Evolutionary conservation across 208 protist genomes (phyloP).

Genomic region (Leishmania lainsoni): DNA sequence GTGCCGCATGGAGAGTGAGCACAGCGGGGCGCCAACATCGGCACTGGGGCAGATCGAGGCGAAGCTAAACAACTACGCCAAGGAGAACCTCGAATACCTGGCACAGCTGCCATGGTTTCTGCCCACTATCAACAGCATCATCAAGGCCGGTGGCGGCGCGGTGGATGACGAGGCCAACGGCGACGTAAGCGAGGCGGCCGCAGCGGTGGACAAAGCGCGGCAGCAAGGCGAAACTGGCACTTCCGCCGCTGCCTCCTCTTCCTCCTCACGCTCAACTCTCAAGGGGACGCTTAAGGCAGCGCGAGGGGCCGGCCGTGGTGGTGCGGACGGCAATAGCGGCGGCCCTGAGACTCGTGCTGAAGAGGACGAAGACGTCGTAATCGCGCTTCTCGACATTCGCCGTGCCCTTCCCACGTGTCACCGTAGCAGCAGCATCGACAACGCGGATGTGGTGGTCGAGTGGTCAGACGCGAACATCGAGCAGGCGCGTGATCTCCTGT

Average conservation of each 20-base stretch:
- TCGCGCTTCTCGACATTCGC: conserved; percentile 72
- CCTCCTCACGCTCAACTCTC: conserved; percentile 21
- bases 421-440: background rate
- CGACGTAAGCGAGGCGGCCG: background rate
- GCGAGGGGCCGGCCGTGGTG: conserved; percentile 16
- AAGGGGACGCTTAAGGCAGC: conserved; percentile 28
- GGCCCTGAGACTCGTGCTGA: conserved; percentile 7
- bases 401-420: conserved; percentile 52
- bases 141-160: conserved; percentile 31
- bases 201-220: background rate
- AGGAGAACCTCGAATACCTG: conserved; percentile 71
- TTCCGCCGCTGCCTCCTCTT: conserved; percentile 20
- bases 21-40: conserved; percentile 29
- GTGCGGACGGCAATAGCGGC: background rate
- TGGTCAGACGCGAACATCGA: conserved; percentile 54
- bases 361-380: conserved; percentile 76
- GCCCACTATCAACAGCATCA: conserved; percentile 47
- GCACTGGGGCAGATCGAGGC: conserved; percentile 39
- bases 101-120: conserved; percentile 78
- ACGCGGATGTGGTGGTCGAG: conserved; percentile 15
- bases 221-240: background rate
- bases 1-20: conserved; percentile 64
- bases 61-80: conserved; percentile 69
- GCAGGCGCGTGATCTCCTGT: conserved; percentile 80
- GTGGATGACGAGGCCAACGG: conserved; percentile 13